Conservation (phyloP, 345 rosid genomes). For the Geranium brycei region DNA sequence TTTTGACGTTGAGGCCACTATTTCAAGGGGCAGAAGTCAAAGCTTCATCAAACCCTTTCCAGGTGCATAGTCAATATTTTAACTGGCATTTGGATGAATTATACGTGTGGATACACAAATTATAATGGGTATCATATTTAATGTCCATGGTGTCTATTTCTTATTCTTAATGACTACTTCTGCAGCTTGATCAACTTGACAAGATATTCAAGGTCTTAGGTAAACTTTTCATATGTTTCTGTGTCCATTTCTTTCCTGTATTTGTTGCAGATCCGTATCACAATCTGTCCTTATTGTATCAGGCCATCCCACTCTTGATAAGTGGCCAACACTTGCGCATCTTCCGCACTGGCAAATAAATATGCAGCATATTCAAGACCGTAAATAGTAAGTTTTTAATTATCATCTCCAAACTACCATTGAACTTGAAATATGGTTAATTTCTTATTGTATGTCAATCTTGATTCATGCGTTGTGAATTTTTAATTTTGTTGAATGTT, state of each 20-base stretch:
- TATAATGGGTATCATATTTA: background rate
- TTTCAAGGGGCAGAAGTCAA: conserved; percentile 97
- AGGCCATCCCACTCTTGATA: conserved; percentile 82
- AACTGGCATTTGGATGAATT: background rate
- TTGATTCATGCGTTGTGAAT: background rate
- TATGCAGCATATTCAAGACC: conserved; percentile 67
- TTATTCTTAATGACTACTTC: background rate
- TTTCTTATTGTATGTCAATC: background rate
- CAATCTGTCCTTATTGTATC: background rate
- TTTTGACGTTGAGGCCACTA: conserved; percentile 87
- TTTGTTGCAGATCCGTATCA: background rate
- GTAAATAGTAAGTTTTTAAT: conserved; percentile 31
- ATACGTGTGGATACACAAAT: too few relatives aligned
- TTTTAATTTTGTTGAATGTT: background rate
- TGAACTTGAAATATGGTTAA: background rate
- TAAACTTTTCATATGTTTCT: conserved; percentile 3
- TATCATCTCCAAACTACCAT: background rate
- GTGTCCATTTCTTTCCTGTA: background rate
- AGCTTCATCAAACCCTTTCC: conserved; percentile 74
- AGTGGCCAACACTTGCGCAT: conserved; percentile 78
- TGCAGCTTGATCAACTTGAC: conserved; percentile 82
- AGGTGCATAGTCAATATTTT: conserved; percentile 3
- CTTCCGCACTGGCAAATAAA: conserved; percentile 89
- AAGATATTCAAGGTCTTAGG: conserved; percentile 93
- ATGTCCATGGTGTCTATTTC: background rate